A percentile compares a stretch with the other conserved stretches of the same genome.
These are phyloP conservation scores for Cladorrhinum samala DNA, from an alignment of 495 filamentous ascomycete species.

Conservation along the genomic window DNA sequence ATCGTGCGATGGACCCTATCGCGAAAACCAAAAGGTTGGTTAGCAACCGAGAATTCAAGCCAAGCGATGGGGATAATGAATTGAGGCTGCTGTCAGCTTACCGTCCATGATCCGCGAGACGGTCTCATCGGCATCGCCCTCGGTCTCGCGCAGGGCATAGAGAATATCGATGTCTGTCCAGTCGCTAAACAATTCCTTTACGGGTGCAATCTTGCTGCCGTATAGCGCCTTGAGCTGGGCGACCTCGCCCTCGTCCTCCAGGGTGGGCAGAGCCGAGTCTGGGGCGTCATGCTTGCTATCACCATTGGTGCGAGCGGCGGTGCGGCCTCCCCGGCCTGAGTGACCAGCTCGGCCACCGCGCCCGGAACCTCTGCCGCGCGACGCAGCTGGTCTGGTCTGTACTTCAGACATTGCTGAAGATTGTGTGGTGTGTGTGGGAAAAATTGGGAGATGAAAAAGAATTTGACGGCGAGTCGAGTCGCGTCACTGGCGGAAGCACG, in stretches of 20 bases:
- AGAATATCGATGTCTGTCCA: constrained; percentile 91
- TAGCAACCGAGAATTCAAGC: not conserved
- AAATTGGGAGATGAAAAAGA: constrained; percentile 13
- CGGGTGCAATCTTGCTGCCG: constrained; percentile 59
- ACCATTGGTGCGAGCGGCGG: constrained; percentile 36
- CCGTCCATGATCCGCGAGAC: constrained; percentile 90
- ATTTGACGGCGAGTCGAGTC: constrained; percentile 28
- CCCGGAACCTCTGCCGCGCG: constrained; percentile 41
- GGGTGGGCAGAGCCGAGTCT: constrained; percentile 40
- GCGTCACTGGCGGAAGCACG: constrained; percentile 35
- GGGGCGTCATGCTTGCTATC: constrained; percentile 54
- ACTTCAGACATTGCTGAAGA: constrained; percentile 81
- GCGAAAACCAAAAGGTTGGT: constrained; percentile 8
- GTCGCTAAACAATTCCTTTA: constrained; percentile 87
- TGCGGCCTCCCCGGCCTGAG: constrained; percentile 63
- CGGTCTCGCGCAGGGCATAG: constrained; percentile 83
- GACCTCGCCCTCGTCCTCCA: constrained; percentile 85
- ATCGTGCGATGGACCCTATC: constrained; percentile 82
- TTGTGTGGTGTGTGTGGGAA: constrained; percentile 22
- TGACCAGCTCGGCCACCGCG: constrained; percentile 70
- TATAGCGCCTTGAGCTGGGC: constrained; percentile 88
- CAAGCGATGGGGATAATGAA: constrained; percentile 6
- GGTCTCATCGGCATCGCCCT: constrained; percentile 77
- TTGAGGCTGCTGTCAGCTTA: constrained; percentile 35
- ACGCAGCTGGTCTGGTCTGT: constrained; percentile 63